phyloP scores from a whole-genome alignment of 768 basidiomycete genomes.

The Termitomyces sp. region DNA sequence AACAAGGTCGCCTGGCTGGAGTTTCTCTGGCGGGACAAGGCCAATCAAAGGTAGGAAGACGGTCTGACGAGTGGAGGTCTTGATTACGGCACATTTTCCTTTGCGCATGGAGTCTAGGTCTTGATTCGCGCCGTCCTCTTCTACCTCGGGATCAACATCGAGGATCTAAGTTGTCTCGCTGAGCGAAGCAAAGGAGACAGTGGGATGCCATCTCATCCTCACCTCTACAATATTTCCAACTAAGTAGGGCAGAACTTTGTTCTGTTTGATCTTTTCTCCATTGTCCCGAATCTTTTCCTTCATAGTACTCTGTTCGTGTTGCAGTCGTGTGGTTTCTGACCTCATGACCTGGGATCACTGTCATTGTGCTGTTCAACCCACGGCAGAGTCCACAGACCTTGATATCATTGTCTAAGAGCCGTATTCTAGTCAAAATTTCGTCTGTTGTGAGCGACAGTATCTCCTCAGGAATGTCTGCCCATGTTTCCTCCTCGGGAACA shows the following conservation, averaged over 20 bases:
- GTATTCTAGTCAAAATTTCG: constrained; percentile 83
- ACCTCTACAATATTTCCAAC: constrained; percentile 98
- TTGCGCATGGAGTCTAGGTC: constrained; percentile 95
- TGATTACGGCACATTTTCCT: constrained; percentile 98
- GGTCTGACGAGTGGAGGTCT: constrained; percentile 97
- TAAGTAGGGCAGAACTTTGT: constrained; percentile 96
- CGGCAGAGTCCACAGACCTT: constrained; percentile 47
- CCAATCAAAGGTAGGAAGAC: constrained; percentile 98
- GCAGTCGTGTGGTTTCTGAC: constrained; percentile 85
- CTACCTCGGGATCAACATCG: constrained; percentile 88
- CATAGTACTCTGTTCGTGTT: constrained; percentile 95
- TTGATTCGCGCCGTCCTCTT: constrained; percentile 94
- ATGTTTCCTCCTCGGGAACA: constrained; percentile 67
- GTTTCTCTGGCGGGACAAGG: constrained; percentile 87
- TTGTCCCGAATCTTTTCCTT: constrained; percentile 99
- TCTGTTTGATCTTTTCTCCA: constrained; percentile 98
- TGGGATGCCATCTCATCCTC: constrained; percentile 15
- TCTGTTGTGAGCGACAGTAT: constrained; percentile 75
- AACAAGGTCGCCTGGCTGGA: constrained; percentile 90
- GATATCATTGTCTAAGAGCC: constrained; percentile 95
- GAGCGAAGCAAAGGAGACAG: constrained; percentile 3
- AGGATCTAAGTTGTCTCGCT: constrained; percentile 58
- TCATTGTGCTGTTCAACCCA: not conserved
- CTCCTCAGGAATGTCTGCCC: constrained; percentile 90
- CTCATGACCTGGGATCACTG: constrained; percentile 78